Base-by-base conservation (phyloP, 2,329 filamentous ascomycete genomes). In the Paecilomyces sp. region DNA sequence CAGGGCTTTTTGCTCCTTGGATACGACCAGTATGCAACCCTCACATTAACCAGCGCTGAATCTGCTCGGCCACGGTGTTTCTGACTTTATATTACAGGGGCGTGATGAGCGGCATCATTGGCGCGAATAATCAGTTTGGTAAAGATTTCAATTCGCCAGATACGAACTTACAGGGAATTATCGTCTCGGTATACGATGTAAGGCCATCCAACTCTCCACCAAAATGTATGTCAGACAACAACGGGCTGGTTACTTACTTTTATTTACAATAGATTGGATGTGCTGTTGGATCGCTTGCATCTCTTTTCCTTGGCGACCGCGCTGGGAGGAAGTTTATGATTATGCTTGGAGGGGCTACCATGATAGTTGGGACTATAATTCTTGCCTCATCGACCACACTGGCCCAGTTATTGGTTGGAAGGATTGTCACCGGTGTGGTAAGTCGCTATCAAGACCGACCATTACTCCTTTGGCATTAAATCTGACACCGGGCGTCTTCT, bases 71-170 rank as follows among this genome's bases (percentile, higher is more conserved):
- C 6, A 28, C 25, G 25, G 25, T 2, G 6, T 6, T 28, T 4
- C 25, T 28, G 25, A 28, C 25, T 18, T 3, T 4, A 53, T 25
- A 28, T 12, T n/a, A 6, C 22, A 61, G 66, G 63, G 66, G 72
- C 55, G 78, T 81, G 9, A 77, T 80, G 72, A 79, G 79, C 28
- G 77, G 76, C 30, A 76, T 82, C 55, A 80, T 79, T 57, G 69
- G 77, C 7, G 76, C 76, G 5, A 67, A 78, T 47, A 78, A 78
- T 56, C 67, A 68, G 22, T 79, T 78, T 58, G 73, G 71, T 2
- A 65, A 63, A 9, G 72, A 77, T 36, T 77, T 77, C 64, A 64
- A 70, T 58, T 66, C 71, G 22, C 74, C 75, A 0, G 69, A 73
- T 58, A 65, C 72, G 1, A 70, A 67, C 18, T 72, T 77, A 68